Percentiles rank a stretch among this genome's conserved stretches.
These are phyloP conservation scores for Fraxinus anomala DNA, from an alignment of 257 asterid species.

Conservation along the genomic window DNA sequence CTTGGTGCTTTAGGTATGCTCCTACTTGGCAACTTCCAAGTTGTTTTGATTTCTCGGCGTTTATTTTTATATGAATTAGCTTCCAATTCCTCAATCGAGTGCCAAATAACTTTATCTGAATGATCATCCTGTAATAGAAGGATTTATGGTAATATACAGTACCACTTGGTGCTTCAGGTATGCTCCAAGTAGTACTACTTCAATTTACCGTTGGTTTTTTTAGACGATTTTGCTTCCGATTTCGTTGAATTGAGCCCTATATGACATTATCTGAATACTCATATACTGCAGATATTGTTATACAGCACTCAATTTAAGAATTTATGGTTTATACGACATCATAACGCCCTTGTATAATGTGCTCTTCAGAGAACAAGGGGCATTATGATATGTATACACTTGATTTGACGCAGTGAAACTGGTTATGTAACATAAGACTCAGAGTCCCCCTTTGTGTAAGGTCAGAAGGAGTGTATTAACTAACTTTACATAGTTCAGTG, in stretches of 20 bases:
- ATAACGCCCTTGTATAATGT: background rate
- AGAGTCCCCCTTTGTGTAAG: background rate
- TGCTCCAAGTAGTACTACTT: background rate
- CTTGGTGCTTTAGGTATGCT: conserved; percentile 83
- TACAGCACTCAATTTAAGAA: background rate
- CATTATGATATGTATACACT: background rate
- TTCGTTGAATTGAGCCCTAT: background rate
- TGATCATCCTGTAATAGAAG: background rate
- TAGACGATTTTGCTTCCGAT: background rate
- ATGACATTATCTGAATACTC: background rate
- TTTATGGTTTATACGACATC: background rate
- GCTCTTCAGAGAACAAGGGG: background rate
- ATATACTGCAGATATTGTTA: background rate
- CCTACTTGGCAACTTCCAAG: background rate
- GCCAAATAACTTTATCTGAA: background rate
- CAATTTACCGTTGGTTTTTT: background rate
- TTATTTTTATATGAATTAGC: background rate
- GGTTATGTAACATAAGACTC: background rate
- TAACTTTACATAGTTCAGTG: background rate
- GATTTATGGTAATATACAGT: background rate
- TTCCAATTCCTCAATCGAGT: background rate
- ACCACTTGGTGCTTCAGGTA: background rate
- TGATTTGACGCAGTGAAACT: background rate
- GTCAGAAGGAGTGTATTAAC: background rate
- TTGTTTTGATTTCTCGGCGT: background rate